Evolutionary conservation across 2,329 filamentous ascomycete species (phyloP), one percentile per base, ranked within the genome.

Genomic region (Amauroascus verrucosus): DNA sequence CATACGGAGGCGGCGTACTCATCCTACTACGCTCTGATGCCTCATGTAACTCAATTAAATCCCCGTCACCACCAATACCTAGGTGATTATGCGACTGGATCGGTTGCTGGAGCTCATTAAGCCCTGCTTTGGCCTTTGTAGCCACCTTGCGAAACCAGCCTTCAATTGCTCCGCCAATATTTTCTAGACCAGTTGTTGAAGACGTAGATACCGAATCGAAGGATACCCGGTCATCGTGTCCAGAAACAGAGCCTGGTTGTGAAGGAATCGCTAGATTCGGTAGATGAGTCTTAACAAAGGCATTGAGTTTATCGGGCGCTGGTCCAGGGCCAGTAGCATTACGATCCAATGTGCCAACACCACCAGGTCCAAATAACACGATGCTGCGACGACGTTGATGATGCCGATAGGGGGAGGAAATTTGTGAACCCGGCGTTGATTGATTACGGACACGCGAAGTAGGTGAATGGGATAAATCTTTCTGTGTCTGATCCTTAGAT

Each of bases 121-220:
- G 58, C 9, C 68, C 65, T 7, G 65, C 60, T 48, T 71, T 72
- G 2, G 71, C 71, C 46, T 67, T 68, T 8, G 63, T 68, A 0
- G 88, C 88, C 35, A 95, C 83, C 57, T 88, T 88, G 56, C 90
- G 78, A 55, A 97, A 75, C 89, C 93, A 98, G 1, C 84, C 85
- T 70, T 97, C 93, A 28, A 97, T 83, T 1, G 86, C 85, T 5
- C 88, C 85, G 1, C 90, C 89, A 8, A 95, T 84, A 58, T 90
- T 86, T 62, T 95, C 89, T 2, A 97, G 73, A 6, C 75, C 71
- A 1, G 72, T 70, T 6, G 38, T 26, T 71, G 65, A 35, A 58
- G 64, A 32, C 65, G 65, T 13, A 66, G 66, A 14, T 56, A 48
- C 60, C 4, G 69, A 66, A 50, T 69, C 71, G 35, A 67, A 66